Conservation (phyloP, 2,329 filamentous ascomycete genomes). For the Colletotrichum liriopes region DNA sequence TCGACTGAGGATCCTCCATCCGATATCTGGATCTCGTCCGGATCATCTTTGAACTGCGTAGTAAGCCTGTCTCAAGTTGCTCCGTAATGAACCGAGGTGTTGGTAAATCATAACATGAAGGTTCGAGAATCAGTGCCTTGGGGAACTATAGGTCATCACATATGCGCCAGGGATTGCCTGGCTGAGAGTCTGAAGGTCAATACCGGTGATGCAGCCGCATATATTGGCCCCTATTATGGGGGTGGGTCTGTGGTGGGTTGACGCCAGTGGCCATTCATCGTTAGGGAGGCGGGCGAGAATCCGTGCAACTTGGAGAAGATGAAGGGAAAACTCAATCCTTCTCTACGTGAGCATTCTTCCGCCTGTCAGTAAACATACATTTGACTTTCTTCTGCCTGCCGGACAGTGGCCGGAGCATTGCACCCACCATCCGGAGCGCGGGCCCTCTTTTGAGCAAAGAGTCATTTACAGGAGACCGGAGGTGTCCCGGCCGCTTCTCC, state of each 20-base stretch:
- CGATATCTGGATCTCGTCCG: slow-evolving; percentile 16
- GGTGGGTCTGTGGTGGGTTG: slow-evolving; percentile 5
- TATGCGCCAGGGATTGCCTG: slow-evolving; percentile 22
- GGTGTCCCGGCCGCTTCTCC: slow-evolving; percentile 11
- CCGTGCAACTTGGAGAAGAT: background rate
- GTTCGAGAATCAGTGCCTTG: slow-evolving; percentile 30
- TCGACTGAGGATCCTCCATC: background rate
- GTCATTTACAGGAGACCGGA: slow-evolving; percentile 39
- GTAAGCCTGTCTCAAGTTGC: background rate
- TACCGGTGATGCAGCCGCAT: slow-evolving; percentile 29
- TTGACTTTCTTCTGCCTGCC: background rate
- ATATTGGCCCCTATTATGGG: slow-evolving; percentile 34
- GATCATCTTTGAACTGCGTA: background rate
- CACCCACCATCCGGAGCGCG: slow-evolving; percentile 21
- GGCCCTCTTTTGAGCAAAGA: slow-evolving; percentile 9
- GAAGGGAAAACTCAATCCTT: background rate
- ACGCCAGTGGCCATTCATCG: slow-evolving; percentile 1
- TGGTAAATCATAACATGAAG: slow-evolving; percentile 17
- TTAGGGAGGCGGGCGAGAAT: background rate
- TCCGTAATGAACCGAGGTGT: slow-evolving; percentile 7
- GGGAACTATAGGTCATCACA: slow-evolving; percentile 28
- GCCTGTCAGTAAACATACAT: background rate
- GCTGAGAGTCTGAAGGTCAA: slow-evolving; percentile 4
- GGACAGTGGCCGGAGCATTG: background rate
- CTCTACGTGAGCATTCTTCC: background rate